Base-by-base conservation (phyloP, 805 yeast genomes). In the Wickerhamiella bombiphila region DNA sequence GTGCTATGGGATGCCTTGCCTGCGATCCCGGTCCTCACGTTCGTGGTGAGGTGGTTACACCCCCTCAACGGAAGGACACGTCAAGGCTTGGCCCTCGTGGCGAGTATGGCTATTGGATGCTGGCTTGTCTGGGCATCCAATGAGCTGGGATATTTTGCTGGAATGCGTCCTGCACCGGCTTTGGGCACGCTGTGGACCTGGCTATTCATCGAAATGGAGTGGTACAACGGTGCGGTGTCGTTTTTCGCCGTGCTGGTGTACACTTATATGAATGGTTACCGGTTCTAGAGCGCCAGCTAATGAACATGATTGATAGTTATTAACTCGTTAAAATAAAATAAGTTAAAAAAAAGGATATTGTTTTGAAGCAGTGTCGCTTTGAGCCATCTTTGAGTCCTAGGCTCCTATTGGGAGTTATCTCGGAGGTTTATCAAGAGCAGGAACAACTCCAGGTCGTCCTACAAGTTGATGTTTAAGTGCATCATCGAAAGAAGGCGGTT, bases 171-270 rank as follows among this genome's bases (percentile, higher is more conserved):
- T 31, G 62, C 63, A 5, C 66, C 66, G 7, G 59, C 66, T 2
- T 43, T 61, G 4, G 66, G 64, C 15, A 61, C 66, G 11, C 39
- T 61, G 6, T 56, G 61, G 54, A 53, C 58, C 6, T 61, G 65
- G 64, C 45, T 58, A 18, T 55, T 61, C 35, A 42, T 61, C 15
- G 66, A 62, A 41, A 42, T 62, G 48, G 61, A 59, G 35, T 56
- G 61, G 55, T 48, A 54, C 17, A 52, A 46, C 49, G 53, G 58
- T 1, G 48, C 52, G 3, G 36, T 47, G 4, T 41, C 52, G 11
- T 36, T 57, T 19, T 47, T 47, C 6, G 45, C 47, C 1, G 45
- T 55, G 8, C 54, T 45, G 6, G 41, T 40, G 14, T 57, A 50
- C 46, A 53, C 45, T 7, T 43, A 37, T 33, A 7, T 24, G 22